Evolutionary conservation across 176 grass and related monocot species (phyloP).

Genomic region (Bonia amplexicaulis): DNA sequence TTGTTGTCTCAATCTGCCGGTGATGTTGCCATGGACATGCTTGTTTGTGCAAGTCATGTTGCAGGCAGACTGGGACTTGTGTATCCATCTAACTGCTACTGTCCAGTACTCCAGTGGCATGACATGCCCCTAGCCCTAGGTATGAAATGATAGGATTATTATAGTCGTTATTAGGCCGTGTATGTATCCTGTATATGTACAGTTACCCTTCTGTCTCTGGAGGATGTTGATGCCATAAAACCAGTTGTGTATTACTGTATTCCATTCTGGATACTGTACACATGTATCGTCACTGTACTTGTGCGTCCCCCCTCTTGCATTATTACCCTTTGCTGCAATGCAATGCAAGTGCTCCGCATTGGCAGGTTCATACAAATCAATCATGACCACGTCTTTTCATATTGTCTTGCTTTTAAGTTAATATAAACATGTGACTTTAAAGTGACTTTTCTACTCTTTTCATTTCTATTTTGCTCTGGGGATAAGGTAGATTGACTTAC

Average conservation of each 20-base stretch:
- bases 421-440: too few relatives aligned
- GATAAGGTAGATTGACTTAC: too few relatives aligned
- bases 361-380: too few relatives aligned
- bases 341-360: neutral
- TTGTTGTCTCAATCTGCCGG: neutral
- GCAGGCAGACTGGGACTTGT: neutral
- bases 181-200: neutral
- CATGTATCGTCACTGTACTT: neutral
- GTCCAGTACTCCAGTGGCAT: neutral
- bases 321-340: too few relatives aligned
- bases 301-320: neutral
- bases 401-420: too few relatives aligned
- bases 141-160: neutral
- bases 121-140: neutral
- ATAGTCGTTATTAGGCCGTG: neutral
- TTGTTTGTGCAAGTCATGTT: neutral
- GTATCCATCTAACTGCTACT: neutral
- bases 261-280: neutral
- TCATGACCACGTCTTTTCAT: too few relatives aligned
- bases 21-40: neutral
- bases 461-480: too few relatives aligned
- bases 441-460: too few relatives aligned
- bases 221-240: neutral
- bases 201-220: neutral
- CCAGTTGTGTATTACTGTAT: neutral